Evolutionary conservation across 225 moss, liverwort and hornwort genomes (phyloP).

Genomic region (Polytrichum commune): DNA sequence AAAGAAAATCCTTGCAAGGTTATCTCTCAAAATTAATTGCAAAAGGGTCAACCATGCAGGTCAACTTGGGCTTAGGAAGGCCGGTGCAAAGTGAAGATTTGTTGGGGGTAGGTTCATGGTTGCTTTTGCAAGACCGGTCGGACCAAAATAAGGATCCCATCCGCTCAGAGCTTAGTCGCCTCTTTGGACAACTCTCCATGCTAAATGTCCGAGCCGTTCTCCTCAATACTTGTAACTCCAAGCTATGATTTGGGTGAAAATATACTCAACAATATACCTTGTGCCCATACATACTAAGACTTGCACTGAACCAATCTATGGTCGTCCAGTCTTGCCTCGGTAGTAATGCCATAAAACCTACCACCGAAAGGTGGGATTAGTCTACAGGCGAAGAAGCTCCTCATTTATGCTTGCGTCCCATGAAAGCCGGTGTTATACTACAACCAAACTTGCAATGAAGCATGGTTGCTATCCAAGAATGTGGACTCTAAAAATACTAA

Average conservation of each 20-base stretch:
- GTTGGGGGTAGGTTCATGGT: constrained; percentile 78
- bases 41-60: constrained; percentile 25
- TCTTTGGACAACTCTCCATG: constrained; percentile 76
- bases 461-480: not conserved
- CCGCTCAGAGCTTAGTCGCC: constrained; percentile 62
- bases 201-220: constrained; percentile 51
- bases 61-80: constrained; percentile 71
- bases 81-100: constrained; percentile 72
- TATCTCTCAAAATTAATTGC: no score
- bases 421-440: no score
- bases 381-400: no score
- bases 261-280: no score
- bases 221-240: not conserved
- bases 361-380: no score
- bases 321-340: no score
- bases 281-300: no score
- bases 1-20: no score
- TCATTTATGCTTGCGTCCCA: not conserved
- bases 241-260: not conserved
- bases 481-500: not conserved
- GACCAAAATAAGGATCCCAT: constrained; percentile 46
- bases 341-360: no score
- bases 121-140: constrained; percentile 63
- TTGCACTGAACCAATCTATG: no score
- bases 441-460: no score